phyloP scores from a whole-genome alignment of 1,284 basidiomycete genomes.

The Cryptococcus amylolentus region DNA sequence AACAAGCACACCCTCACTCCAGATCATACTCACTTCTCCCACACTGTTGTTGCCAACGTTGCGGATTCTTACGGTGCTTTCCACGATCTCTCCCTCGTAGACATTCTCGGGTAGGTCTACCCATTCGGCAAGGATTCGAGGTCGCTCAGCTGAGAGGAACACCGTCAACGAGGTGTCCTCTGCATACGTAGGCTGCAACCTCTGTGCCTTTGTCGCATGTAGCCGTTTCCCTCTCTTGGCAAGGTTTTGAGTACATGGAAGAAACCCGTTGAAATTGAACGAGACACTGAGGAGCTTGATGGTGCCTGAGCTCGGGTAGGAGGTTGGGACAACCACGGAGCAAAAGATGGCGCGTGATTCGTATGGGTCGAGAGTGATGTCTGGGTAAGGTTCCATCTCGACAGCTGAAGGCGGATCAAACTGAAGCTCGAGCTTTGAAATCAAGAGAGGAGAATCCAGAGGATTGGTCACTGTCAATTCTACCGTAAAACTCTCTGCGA shows the following conservation, averaged over 20 bases:
- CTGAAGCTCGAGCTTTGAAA: conserved; percentile 24
- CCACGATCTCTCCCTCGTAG: conserved; percentile 40
- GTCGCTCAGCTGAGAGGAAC: conserved; percentile 26
- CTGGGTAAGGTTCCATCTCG: conserved; percentile 27
- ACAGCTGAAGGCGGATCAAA: conserved; percentile 17
- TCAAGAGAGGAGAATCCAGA: conserved; percentile 44
- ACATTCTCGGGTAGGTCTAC: conserved; percentile 26
- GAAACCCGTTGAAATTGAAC: conserved; percentile 51
- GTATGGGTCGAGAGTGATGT: conserved; percentile 44
- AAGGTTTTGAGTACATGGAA: conserved; percentile 49
- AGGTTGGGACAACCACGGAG: conserved; percentile 21
- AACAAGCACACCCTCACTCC: conserved; percentile 28
- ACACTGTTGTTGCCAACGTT: conserved; percentile 41
- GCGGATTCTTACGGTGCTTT: conserved; percentile 25
- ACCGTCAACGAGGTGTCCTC: conserved; percentile 48
- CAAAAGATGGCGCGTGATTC: conserved; percentile 42
- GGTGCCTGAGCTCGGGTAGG: conserved; percentile 13
- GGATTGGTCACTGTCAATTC: conserved; percentile 51
- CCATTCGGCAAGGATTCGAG: conserved; percentile 36
- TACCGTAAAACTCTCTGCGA: conserved; percentile 45
- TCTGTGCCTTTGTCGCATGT: conserved; percentile 48
- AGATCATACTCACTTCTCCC: conserved; percentile 32
- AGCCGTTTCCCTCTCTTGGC: conserved; percentile 47
- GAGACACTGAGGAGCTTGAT: conserved; percentile 36
- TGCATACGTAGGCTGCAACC: conserved; percentile 48